Conservation (phyloP, 1,284 basidiomycete genomes). For the Pseudozyma sp. region DNA sequence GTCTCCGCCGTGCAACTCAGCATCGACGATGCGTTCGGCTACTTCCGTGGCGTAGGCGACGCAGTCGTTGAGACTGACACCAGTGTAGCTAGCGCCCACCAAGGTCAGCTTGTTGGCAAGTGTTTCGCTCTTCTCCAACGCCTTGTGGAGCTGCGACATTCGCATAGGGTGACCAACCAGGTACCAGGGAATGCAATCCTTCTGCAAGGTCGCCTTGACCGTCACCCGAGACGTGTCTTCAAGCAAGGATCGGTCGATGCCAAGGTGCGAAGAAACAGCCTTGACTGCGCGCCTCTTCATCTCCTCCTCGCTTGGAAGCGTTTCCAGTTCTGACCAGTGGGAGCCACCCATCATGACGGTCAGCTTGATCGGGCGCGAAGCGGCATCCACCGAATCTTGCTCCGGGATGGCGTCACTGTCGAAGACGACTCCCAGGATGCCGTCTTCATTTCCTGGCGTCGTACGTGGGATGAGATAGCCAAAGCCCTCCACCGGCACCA, state of each 20-base stretch:
- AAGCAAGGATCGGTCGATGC: slow-evolving; percentile 37
- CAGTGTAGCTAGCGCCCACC: slow-evolving; percentile 86
- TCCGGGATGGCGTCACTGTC: slow-evolving; percentile 72
- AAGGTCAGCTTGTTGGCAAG: slow-evolving; percentile 77
- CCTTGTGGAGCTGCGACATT: slow-evolving; percentile 75
- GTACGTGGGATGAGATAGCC: slow-evolving; percentile 92
- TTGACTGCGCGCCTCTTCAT: slow-evolving; percentile 45
- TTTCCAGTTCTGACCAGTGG: slow-evolving; percentile 70
- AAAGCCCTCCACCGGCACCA: slow-evolving; percentile 83
- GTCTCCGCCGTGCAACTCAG: slow-evolving; percentile 28
- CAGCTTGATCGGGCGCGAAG: slow-evolving; percentile 74
- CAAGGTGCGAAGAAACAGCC: slow-evolving; percentile 54
- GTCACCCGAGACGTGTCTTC: slow-evolving; percentile 48
- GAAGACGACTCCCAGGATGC: slow-evolving; percentile 74
- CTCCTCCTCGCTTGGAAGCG: slow-evolving; percentile 71
- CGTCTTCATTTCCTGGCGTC: slow-evolving; percentile 71
- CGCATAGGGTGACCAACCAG: slow-evolving; percentile 79
- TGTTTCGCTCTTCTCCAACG: slow-evolving; percentile 69
- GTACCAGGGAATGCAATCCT: slow-evolving; percentile 84
- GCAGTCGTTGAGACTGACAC: slow-evolving; percentile 91
- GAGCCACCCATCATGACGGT: slow-evolving; percentile 92
- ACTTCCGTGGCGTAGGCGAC: slow-evolving; percentile 70
- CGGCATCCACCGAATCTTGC: slow-evolving; percentile 38
- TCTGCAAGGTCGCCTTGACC: slow-evolving; percentile 73
- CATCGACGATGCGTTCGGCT: slow-evolving; percentile 37